Evolutionary conservation across 345 rosid species (phyloP).

Genomic region (Clarkia xantiana): DNA sequence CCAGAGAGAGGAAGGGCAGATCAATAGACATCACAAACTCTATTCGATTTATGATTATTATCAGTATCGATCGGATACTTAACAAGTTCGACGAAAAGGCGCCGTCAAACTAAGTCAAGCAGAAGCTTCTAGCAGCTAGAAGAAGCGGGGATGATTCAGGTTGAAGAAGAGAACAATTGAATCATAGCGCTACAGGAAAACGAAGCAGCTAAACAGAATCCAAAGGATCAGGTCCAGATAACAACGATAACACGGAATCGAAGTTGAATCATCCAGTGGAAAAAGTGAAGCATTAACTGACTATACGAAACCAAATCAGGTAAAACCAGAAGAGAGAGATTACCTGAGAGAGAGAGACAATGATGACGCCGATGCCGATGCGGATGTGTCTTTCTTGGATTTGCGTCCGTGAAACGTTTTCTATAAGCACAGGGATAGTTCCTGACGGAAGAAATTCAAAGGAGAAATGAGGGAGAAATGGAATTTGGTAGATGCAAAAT

Average conservation of each 20-base stretch:
- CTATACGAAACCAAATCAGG: background rate
- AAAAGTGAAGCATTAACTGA: background rate
- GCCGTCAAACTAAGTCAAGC: no score
- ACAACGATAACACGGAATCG: background rate
- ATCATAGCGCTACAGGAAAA: background rate
- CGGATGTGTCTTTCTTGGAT: background rate
- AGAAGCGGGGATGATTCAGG: no score
- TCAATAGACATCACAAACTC: no score
- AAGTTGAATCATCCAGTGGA: background rate
- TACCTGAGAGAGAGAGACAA: constrained; percentile 1
- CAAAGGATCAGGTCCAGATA: background rate
- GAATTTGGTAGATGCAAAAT: background rate
- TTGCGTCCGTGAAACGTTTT: constrained; percentile 2
- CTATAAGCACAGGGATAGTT: constrained; percentile 8
- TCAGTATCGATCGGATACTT: no score
- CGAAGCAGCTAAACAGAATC: background rate
- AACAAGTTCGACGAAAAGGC: no score
- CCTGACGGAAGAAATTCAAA: constrained; percentile 7
- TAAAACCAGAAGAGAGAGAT: background rate
- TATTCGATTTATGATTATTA: no score
- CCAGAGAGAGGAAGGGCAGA: no score
- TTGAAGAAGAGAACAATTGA: no score
- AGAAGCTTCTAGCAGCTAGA: no score
- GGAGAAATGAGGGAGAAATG: constrained; percentile 2
- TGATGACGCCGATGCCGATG: constrained; percentile 2